Percentiles rank a stretch among this genome's conserved stretches.
phyloP scores from a whole-genome alignment of 164 flowering plant species.

The Euptelea pleiosperma region DNA sequence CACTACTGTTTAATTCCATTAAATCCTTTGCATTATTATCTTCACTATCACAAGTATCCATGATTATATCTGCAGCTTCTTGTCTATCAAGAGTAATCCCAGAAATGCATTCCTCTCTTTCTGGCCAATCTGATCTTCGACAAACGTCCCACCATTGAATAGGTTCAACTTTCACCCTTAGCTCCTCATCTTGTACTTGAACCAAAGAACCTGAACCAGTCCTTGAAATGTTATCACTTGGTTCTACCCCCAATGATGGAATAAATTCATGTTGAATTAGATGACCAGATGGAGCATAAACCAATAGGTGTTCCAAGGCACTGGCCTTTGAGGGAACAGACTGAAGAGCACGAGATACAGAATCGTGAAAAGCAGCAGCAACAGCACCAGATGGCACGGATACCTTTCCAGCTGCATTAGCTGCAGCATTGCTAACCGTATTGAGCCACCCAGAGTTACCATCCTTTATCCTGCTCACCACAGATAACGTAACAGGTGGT shows the following conservation, averaged over 20 bases:
- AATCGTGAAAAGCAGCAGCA: conserved; percentile 75
- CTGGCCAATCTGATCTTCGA: conserved; percentile 81
- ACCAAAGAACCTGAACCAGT: conserved; percentile 33
- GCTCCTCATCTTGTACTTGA: conserved; percentile 67
- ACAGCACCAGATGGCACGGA: conserved; percentile 71
- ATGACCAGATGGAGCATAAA: conserved; percentile 79
- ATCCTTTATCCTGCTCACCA: conserved; percentile 77
- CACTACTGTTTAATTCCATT: conserved; percentile 8
- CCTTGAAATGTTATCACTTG: conserved; percentile 44
- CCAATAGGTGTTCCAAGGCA: conserved; percentile 76
- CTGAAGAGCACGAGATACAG: conserved; percentile 32
- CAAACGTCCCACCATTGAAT: conserved; percentile 97
- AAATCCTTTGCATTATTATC: conserved; percentile 28
- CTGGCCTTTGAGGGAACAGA: conserved; percentile 27
- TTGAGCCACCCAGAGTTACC: conserved; percentile 66
- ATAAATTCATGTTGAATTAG: conserved; percentile 68
- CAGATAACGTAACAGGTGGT: conserved; percentile 63
- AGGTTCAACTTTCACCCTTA: conserved; percentile 69
- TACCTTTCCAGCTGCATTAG: conserved; percentile 69
- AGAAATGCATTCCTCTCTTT: conserved; percentile 66
- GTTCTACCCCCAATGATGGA: conserved; percentile 56
- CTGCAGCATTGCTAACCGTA: conserved; percentile 69
- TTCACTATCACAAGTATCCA: conserved; percentile 42
- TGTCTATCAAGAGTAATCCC: conserved; percentile 31
- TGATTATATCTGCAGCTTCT: conserved; percentile 30